These are phyloP conservation scores for Candida tropicalis DNA, from an alignment of 1,139 yeast species.

Conservation along the genomic window DNA sequence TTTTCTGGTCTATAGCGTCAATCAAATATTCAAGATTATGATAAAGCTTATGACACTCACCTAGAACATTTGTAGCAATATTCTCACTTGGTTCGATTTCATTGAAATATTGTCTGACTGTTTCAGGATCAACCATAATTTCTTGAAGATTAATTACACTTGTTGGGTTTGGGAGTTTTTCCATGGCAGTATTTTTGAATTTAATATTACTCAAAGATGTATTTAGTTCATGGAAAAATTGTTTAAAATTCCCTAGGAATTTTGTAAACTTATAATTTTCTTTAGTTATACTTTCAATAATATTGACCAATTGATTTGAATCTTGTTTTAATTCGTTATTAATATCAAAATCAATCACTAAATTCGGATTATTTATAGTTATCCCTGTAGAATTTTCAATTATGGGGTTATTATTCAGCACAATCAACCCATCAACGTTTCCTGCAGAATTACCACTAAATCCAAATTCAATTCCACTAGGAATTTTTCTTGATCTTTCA, in stretches of 20 bases:
- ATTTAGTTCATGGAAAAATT: conserved; percentile 32
- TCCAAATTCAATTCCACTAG: conserved; percentile 37
- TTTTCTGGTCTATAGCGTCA: conserved; percentile 7
- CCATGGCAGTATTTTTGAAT: conserved; percentile 7
- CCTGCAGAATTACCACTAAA: conserved; percentile 8
- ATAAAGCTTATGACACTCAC: conserved; percentile 31
- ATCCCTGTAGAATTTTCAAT: conserved; percentile 27
- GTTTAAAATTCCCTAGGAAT: conserved; percentile 33
- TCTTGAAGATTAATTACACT: conserved; percentile 31
- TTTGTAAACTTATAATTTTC: conserved; percentile 44
- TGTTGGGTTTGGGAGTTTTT: conserved; percentile 36
- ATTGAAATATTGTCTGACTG: conserved; percentile 25
- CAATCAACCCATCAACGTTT: conserved; percentile 14
- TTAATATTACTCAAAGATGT: conserved; percentile 23
- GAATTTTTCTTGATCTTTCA: conserved; percentile 32
- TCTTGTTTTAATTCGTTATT: conserved; percentile 39
- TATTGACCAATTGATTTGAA: conserved; percentile 38
- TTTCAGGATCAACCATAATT: conserved; percentile 22
- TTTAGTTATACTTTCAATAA: conserved; percentile 41
- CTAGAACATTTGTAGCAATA: conserved; percentile 37
- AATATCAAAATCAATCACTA: conserved; percentile 18
- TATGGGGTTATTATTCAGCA: conserved; percentile 38
- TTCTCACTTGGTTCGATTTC: conserved; percentile 43
- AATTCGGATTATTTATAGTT: conserved; percentile 11
- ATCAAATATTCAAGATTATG: conserved; percentile 24